phyloP scores from a whole-genome alignment of 2,329 filamentous ascomycete genomes.

The Ilyonectria destructans region DNA sequence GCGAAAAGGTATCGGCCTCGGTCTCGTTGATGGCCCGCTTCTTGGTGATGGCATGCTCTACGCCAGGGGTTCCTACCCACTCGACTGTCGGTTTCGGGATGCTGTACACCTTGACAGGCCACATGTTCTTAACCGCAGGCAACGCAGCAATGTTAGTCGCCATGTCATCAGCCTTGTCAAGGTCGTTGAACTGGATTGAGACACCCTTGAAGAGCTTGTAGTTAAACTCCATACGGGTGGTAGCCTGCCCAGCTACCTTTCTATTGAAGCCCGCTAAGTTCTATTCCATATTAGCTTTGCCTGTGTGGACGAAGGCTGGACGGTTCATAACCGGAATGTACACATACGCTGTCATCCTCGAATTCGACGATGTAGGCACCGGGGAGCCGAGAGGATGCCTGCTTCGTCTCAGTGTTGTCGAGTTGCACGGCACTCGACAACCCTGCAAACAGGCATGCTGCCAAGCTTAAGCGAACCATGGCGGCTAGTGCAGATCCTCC shows the following conservation, averaged over 20 bases:
- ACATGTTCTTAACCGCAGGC: slow-evolving; percentile 65
- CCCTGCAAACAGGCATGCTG: slow-evolving; percentile 56
- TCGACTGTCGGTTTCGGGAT: slow-evolving; percentile 60
- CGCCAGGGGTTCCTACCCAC: slow-evolving; percentile 58
- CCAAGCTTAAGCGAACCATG: slow-evolving; percentile 57
- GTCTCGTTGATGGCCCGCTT: slow-evolving; percentile 34
- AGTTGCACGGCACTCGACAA: slow-evolving; percentile 50
- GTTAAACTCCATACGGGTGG: slow-evolving; percentile 64
- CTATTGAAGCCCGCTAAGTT: slow-evolving; percentile 59
- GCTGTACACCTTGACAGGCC: slow-evolving; percentile 63
- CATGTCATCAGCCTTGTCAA: slow-evolving; percentile 60
- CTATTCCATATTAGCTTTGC: slow-evolving; percentile 44
- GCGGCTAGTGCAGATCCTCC: slow-evolving; percentile 5
- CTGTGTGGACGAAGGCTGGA: accelerated
- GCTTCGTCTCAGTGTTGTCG: slow-evolving; percentile 41
- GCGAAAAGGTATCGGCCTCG: slow-evolving; percentile 59
- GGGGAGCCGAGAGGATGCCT: slow-evolving; percentile 52
- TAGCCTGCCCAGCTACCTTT: slow-evolving; percentile 56
- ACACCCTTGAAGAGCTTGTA: slow-evolving; percentile 70
- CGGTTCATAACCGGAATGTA: too few species aligned
- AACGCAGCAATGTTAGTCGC: slow-evolving; percentile 60
- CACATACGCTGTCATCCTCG: slow-evolving; percentile 64
- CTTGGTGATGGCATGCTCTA: slow-evolving; percentile 37
- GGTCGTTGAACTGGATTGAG: slow-evolving; percentile 68
- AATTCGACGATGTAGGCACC: slow-evolving; percentile 71